phyloP scores from a whole-genome alignment of 208 protist genomes.

The Tritrichomonas musculus region DNA sequence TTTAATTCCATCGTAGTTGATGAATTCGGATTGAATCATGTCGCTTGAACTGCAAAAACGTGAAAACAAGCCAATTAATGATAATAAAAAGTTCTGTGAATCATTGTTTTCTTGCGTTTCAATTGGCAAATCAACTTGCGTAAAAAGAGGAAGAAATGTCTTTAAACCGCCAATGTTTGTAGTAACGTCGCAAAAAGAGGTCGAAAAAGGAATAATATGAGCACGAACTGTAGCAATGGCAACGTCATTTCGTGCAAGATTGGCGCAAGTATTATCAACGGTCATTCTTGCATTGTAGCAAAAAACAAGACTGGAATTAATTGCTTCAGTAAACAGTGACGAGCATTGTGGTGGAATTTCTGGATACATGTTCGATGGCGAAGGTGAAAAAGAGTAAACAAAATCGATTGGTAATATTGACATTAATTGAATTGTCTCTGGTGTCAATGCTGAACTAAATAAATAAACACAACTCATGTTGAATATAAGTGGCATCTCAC shows the following conservation, averaged over 20 bases:
- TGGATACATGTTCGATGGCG: neutral
- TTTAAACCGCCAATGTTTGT: slow-evolving; percentile 5
- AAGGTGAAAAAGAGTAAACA: neutral
- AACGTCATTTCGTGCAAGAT: neutral
- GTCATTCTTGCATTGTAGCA: slow-evolving; percentile 30
- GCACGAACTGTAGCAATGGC: neutral
- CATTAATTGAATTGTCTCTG: neutral
- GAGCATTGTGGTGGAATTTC: neutral
- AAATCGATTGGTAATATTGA: neutral
- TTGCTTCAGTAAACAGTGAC: neutral
- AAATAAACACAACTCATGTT: slow-evolving; percentile 4
- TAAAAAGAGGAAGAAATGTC: neutral
- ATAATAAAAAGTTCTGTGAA: neutral
- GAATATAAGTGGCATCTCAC: neutral
- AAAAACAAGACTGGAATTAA: neutral
- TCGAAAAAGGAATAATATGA: slow-evolving; percentile 26
- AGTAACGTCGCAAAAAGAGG: slow-evolving; percentile 1
- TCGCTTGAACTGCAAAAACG: neutral
- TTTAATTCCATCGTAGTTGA: neutral
- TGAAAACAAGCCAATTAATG: neutral
- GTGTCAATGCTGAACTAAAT: neutral
- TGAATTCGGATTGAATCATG: neutral
- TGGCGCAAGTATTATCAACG: neutral
- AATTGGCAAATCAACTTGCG: slow-evolving; percentile 13
- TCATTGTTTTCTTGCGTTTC: neutral